These are phyloP conservation scores for Colletotrichum endophyticum DNA, from an alignment of 2,329 filamentous ascomycete species.

Conservation along the genomic window DNA sequence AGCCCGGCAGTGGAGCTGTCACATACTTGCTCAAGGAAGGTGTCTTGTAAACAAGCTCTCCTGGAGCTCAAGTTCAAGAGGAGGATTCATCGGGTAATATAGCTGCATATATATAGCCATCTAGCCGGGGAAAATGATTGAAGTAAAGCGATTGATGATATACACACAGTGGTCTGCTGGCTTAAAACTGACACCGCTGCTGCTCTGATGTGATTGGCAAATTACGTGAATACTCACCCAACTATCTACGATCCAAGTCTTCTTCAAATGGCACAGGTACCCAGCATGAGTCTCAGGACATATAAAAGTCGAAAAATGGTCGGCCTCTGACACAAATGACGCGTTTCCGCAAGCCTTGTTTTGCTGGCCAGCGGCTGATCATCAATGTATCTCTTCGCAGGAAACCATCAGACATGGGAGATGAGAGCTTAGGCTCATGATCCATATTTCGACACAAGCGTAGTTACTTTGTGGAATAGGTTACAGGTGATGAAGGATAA, in stretches of 20 bases:
- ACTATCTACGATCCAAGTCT: neutral
- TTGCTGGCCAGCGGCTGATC: neutral
- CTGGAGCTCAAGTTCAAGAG: neutral
- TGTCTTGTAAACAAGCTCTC: neutral
- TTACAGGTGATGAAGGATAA: rapidly evolving
- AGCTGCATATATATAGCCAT: neutral
- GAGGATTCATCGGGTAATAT: neutral
- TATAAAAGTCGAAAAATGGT: neutral
- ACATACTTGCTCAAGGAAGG: constrained; percentile 47
- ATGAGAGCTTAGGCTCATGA: neutral
- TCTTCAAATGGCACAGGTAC: neutral
- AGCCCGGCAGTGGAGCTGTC: constrained; percentile 78
- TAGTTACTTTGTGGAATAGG: rapidly evolving
- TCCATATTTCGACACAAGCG: neutral
- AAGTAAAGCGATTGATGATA: neutral
- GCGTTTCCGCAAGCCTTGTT: neutral
- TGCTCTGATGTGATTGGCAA: neutral
- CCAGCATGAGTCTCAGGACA: neutral
- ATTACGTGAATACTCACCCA: neutral
- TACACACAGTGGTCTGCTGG: neutral
- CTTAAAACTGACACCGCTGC: neutral
- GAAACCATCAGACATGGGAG: neutral
- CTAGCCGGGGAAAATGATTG: neutral
- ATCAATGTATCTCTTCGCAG: rapidly evolving
- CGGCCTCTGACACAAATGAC: too few species aligned